Base-by-base conservation (phyloP, 192 early-diverging fungal species). In the Entomortierella chlamydospora region DNA sequence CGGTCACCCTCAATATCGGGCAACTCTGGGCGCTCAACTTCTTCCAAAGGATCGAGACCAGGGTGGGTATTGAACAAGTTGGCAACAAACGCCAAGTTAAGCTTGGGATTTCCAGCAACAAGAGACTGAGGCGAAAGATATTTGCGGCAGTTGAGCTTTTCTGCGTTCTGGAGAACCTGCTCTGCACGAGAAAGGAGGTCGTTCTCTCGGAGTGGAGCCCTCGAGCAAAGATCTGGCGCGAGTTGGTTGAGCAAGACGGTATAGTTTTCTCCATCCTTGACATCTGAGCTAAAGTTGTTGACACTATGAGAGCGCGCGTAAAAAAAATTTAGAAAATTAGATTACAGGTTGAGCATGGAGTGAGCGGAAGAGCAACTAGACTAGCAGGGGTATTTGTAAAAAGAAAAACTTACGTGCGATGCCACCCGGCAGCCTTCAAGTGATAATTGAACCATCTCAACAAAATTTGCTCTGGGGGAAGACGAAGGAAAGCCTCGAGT, bases 371-470 rank as follows among this genome's bases (percentile, higher is more conserved):
- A 50, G 29, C 43, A 42, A n/a, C 18, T 20, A 33, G 31, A 23
- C 2, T 49, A 8, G 15, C 23, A 50, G 29, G 11, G 13, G 18
- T 4, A 47, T 28, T 25, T 54, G 42, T 28, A 59, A 34, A 59
- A 33, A 55, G 31, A 23, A 54, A 13, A 59, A 70, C 76, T 65
- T 85, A 88, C 87, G 90, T 85, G 31, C 94, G 86, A 47, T 87
- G 70, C 92, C 95, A 98, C 33, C 92, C 92, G 42, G 95, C 95
- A 59, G 94, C 94, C 63, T 95, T 96, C 70, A 99, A 81, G 74
- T 99, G 98, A 87, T 97, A 99, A 86, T 99, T 99, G 89, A 98
- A 97, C 98, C 98, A 99, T 65, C 98, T 86, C 81, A 99, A 86
- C 72, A 99, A 87, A 76, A 99, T 98, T 65, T 95, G 95, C 72